These are phyloP conservation scores for Chamaenerion angustifolium DNA, from an alignment of 345 rosid genomes.

Conservation along the genomic window DNA sequence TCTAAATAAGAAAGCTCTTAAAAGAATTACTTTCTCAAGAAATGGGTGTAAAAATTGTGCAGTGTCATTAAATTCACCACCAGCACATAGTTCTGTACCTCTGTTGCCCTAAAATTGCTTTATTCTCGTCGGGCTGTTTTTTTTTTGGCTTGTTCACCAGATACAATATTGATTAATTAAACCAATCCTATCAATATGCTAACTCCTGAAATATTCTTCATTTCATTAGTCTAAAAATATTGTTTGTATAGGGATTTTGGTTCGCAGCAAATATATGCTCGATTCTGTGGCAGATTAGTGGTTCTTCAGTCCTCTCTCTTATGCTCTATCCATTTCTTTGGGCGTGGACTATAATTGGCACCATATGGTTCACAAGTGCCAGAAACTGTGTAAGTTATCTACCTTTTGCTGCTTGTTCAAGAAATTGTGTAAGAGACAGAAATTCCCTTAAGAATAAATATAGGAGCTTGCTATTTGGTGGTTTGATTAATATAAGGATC, in stretches of 20 bases:
- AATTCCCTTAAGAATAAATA: neutral
- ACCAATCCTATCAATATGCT: too few species aligned
- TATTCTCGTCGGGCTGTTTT: neutral
- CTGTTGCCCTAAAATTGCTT: neutral
- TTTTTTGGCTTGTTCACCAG: neutral
- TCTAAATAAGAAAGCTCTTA: too few species aligned
- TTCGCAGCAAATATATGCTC: too few species aligned
- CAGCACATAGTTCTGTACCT: too few species aligned
- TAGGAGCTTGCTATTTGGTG: neutral
- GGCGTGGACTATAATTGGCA: conserved; percentile 92
- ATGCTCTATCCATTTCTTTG: conserved; percentile 84
- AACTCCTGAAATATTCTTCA: too few species aligned
- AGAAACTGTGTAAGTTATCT: conserved; percentile 55
- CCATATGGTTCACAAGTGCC: conserved; percentile 73
- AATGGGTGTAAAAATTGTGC: too few species aligned
- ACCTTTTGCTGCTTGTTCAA: neutral
- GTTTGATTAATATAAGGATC: too few species aligned
- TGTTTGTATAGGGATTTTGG: too few species aligned
- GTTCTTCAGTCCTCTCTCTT: conserved; percentile 66
- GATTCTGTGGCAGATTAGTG: conserved; percentile 81
- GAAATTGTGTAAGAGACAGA: conserved; percentile 56
- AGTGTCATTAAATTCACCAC: too few species aligned
- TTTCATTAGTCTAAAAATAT: too few species aligned
- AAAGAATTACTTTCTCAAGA: too few species aligned
- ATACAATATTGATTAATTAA: too few species aligned